phyloP scores from a whole-genome alignment of 768 basidiomycete genomes.

The Tylopilus balloui region DNA sequence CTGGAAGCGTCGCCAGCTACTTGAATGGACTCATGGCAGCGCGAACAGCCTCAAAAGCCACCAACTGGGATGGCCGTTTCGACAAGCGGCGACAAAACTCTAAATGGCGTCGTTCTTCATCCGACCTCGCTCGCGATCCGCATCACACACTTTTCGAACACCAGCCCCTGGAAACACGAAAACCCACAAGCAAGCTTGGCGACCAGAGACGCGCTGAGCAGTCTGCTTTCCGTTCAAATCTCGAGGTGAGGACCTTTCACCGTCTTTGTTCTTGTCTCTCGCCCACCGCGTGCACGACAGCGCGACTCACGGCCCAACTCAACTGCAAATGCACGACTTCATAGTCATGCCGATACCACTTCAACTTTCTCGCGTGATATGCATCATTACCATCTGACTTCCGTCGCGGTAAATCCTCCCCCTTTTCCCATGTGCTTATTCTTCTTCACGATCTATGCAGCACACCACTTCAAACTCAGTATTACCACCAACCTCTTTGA shows the following conservation, averaged over 20 bases:
- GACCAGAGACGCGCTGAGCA: constrained; percentile 9
- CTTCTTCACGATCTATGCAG: constrained; percentile 10
- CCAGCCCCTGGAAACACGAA: background rate
- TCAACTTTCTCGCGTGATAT: background rate
- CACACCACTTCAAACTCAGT: background rate
- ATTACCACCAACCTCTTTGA: background rate
- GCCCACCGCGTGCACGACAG: constrained; percentile 13
- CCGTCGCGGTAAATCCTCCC: constrained; percentile 13
- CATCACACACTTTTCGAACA: constrained; percentile 3
- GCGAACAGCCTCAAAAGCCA: constrained; percentile 11
- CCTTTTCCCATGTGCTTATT: background rate
- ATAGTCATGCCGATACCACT: constrained; percentile 9
- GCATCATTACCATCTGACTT: constrained; percentile 6
- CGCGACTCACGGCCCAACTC: constrained; percentile 3
- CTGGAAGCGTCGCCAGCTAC: background rate
- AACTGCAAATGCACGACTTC: constrained; percentile 1
- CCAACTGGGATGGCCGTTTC: constrained; percentile 16
- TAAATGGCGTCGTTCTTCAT: constrained; percentile 11
- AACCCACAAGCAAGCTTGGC: background rate
- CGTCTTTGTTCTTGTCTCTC: background rate
- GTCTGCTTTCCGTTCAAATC: background rate
- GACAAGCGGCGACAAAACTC: constrained; percentile 7
- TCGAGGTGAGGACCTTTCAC: constrained; percentile 12
- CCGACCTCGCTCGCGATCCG: constrained; percentile 10
- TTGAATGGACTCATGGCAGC: constrained; percentile 10